Evolutionary conservation across 495 filamentous ascomycete species (phyloP).

Genomic region (Aspergillus olivimuriae): DNA sequence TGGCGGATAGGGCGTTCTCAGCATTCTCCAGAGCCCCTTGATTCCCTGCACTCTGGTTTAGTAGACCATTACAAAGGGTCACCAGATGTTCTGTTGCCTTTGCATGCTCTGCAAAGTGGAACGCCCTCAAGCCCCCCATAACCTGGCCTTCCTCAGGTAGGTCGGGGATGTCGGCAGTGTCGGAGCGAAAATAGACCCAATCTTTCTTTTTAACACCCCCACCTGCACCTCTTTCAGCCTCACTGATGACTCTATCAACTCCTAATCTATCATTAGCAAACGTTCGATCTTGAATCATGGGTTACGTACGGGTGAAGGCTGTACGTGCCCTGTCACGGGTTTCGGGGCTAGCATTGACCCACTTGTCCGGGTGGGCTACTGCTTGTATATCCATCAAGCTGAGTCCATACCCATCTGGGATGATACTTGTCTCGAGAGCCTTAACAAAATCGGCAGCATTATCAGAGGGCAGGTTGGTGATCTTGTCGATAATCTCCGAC

Average conservation of each 20-base stretch:
- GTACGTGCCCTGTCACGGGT: too few relatives aligned
- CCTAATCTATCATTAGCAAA: neutral
- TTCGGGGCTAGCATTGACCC: too few relatives aligned
- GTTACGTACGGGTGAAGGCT: too few relatives aligned
- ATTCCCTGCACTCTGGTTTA: neutral
- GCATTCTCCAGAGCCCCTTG: neutral
- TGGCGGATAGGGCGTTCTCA: neutral
- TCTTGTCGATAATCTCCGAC: too few relatives aligned
- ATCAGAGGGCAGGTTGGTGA: too few relatives aligned
- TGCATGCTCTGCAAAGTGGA: neutral
- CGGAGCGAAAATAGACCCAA: neutral
- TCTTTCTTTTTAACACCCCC: neutral
- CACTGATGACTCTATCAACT: neutral
- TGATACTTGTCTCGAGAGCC: too few relatives aligned
- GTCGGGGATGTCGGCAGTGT: neutral
- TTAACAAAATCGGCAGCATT: too few relatives aligned
- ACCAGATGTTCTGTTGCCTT: neutral
- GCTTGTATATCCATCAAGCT: too few relatives aligned
- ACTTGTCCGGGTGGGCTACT: too few relatives aligned
- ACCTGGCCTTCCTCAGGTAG: neutral
- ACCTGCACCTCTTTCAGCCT: neutral
- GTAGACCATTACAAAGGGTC: neutral
- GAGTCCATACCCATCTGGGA: too few relatives aligned
- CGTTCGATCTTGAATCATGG: too few relatives aligned
- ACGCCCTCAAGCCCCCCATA: neutral